Conservation (phyloP, 148 eudicot species). For the Diospyros kaki region DNA sequence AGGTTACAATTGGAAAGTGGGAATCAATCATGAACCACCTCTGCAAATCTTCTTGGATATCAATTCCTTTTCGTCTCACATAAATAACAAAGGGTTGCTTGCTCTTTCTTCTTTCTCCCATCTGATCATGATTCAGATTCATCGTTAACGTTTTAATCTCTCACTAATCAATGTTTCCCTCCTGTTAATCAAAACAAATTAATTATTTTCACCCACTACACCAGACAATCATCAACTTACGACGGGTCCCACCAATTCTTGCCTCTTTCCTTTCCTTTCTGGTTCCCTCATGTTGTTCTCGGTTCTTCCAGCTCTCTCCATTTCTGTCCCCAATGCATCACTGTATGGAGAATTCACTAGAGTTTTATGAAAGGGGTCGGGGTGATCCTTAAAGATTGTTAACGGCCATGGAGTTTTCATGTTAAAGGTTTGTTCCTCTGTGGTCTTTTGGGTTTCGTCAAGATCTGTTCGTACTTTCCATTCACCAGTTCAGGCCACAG, state of each 20-base stretch:
- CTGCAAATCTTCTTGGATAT: slow-evolving; percentile 21
- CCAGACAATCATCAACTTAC: slow-evolving; percentile 23
- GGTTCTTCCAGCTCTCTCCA: neutral
- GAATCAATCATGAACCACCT: slow-evolving; percentile 4
- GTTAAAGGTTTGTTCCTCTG: slow-evolving; percentile 5
- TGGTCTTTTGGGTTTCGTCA: slow-evolving; percentile 16
- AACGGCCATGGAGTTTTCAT: slow-evolving; percentile 15
- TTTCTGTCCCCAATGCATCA: slow-evolving; percentile 18
- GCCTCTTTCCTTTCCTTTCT: slow-evolving; percentile 7
- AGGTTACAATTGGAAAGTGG: slow-evolving; percentile 7
- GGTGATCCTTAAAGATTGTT: slow-evolving; percentile 14
- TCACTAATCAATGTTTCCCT: neutral
- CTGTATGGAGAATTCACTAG: slow-evolving; percentile 12
- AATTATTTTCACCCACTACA: neutral
- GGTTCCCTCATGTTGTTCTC: neutral
- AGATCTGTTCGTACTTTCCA: slow-evolving; percentile 30
- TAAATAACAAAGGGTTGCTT: neutral
- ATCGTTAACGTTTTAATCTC: slow-evolving; percentile 1
- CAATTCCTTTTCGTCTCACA: slow-evolving; percentile 11
- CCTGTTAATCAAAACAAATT: neutral
- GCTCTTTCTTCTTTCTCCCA: neutral
- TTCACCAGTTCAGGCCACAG: slow-evolving; percentile 14
- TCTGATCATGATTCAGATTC: slow-evolving; percentile 28
- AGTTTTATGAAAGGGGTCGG: neutral
- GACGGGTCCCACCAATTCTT: slow-evolving; percentile 25